Base-by-base conservation (phyloP, 1,284 basidiomycete genomes). In the Paramarasmius palmivorus region DNA sequence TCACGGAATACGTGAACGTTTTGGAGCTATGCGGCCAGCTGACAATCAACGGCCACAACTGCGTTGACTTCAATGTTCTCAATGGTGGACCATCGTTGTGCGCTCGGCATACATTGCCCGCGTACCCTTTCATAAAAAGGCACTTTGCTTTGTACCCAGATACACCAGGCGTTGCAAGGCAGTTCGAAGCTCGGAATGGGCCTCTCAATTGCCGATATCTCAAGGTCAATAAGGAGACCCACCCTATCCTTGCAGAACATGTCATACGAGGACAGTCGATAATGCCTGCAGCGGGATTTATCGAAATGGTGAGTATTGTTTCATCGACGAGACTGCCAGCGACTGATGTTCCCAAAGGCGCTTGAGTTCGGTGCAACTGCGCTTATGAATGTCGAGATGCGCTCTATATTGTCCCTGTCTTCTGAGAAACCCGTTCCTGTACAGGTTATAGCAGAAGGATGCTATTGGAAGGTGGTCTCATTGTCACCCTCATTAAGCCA, bases 261-360 rank as follows among this genome's bases (percentile, higher is more conserved):
- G 61, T 76, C 39, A 72, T 77, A 46, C 61, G 63, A 45, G 64
- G 73, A 40, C 71, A 76, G 47, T 68, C 75, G 0, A 76, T 78
- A 50, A 70, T 79, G 66, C 75, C 77, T 1, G 75, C 74, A 1
- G 65, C 75, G 15, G 77, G 72, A 1, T 78, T 65, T 53, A 50
- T 78, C 2, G 77, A 78, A 55, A 73, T 76, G 71, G 75, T 77
- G 52, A 26, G 47, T 20, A 42, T 15, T 34, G n/a, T n/a, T 17
- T 26, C 40, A 1, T 19, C 10, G n/a, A n/a, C n/a, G n/a, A n/a
- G n/a, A n/a, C n/a, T n/a, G n/a, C n/a, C n/a, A n/a, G n/a, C n/a
- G n/a, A n/a, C n/a, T n/a, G n/a, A n/a, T n/a, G n/a, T 9, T 50
- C 10, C 12, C 50, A 6, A 29, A 67, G 66, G 66, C 61, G 2